A percentile compares a stretch with the other conserved stretches of the same genome.
Evolutionary conservation across 148 eudicot species (phyloP).

Genomic region (Polygonum maritimum): DNA sequence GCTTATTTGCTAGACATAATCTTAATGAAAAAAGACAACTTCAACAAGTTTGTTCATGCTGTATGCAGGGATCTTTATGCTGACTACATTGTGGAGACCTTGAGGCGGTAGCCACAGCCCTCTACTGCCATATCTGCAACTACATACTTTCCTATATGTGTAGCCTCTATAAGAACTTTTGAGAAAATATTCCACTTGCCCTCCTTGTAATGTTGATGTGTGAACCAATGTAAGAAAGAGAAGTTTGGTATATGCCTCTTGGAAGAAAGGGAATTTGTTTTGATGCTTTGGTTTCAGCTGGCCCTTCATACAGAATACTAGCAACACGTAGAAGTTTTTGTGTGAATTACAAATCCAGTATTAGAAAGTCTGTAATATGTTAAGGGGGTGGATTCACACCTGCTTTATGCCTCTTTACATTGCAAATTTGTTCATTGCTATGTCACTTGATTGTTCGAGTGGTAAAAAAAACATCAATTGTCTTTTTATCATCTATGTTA

Average conservation of each 20-base stretch:
- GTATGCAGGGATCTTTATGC: constrained; percentile 45
- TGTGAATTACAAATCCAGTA: not conserved
- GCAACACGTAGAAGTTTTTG: not conserved
- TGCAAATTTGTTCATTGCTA: not conserved
- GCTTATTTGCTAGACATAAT: not conserved
- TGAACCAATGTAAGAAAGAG: not conserved
- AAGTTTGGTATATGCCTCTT: not conserved
- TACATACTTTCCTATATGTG: not conserved
- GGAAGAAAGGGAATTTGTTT: not conserved
- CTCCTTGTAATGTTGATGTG: not conserved
- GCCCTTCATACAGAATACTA: not conserved
- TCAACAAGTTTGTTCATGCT: not conserved
- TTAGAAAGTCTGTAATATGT: not conserved
- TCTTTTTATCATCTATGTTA: not conserved
- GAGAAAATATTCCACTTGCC: not conserved
- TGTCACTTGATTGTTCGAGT: not conserved
- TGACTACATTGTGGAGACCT: constrained; percentile 38
- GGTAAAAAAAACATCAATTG: not conserved
- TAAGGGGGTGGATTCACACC: not conserved
- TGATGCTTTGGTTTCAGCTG: not conserved
- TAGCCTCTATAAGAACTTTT: not conserved
- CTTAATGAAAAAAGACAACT: not conserved
- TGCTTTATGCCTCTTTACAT: not conserved
- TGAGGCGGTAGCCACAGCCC: constrained; percentile 30
- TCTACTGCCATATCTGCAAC: not conserved